Base-by-base conservation (phyloP, 1,139 yeast species). In the Suhomyces anneliseae region DNA sequence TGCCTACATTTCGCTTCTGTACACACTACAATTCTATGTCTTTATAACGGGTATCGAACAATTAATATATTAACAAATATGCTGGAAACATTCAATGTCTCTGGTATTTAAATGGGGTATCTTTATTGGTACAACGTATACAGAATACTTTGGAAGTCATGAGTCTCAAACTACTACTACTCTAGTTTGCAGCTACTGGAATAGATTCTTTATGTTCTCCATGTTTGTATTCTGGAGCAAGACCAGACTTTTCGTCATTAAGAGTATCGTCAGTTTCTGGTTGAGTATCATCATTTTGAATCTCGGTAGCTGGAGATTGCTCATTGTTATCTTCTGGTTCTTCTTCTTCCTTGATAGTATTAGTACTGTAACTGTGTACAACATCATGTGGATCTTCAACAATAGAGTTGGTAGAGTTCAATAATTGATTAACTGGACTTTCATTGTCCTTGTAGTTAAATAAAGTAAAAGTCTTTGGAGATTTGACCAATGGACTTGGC, bases 381-480 rank as follows among this genome's bases (percentile, higher is more conserved):
- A 61, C 56, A 24, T 62, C 66, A 10, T 50, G 49, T 27, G 49
- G 48, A 26, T 45, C 46, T 38, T 53, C 55, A 27, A 43, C 43
- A 38, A 35, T 37, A 7, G 60, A 57, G n/a, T 55, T 55, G 4
- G 64, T 46, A 8, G 68, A 54, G 44, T 65, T 65, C 40, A 72
- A 58, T 49, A 72, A 63, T 52, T 72, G 76, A 44, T 61, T 64
- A 27, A 72, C 62, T 6, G 78, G 78, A 51, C 74, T 70, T 50
- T 68, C 75, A 36, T 59, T 60, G 39, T 70, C 76, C 39, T 70
- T 69, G 53, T 62, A 69, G 50, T 71, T 62, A 6, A 76, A 61
- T 47, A 74, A 63, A 19, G 76, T 65, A 53, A 66, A 74, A 0
- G 75, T 72, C 56, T 74, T 74, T 24, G 79, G 79, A 2, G 76